phyloP scores from a whole-genome alignment of 257 asterid species.

The Gynochthodes officinalis region DNA sequence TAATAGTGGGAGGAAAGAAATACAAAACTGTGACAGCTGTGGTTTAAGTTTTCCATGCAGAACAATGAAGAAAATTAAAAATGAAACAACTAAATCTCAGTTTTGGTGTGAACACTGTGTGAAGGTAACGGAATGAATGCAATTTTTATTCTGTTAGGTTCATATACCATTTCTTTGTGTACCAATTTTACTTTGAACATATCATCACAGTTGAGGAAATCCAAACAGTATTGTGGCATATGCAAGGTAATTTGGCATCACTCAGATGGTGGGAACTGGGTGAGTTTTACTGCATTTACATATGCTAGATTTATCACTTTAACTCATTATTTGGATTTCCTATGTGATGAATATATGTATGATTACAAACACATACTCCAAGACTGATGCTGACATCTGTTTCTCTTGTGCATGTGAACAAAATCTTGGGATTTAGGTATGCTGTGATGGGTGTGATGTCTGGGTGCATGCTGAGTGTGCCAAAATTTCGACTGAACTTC shows the following conservation, averaged over 20 bases:
- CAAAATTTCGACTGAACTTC: slow-evolving; percentile 40
- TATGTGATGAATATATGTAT: neutral
- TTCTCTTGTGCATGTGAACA: neutral
- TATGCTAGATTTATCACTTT: neutral
- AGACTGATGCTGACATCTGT: neutral
- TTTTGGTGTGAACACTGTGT: slow-evolving; percentile 74
- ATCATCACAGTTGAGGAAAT: slow-evolving; percentile 53
- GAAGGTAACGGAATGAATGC: slow-evolving; percentile 44
- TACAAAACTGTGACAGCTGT: slow-evolving; percentile 71
- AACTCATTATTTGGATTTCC: neutral
- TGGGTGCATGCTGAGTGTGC: slow-evolving; percentile 99
- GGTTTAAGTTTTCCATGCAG: slow-evolving; percentile 54
- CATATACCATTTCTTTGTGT: neutral
- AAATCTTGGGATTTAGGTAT: slow-evolving; percentile 44
- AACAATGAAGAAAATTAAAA: slow-evolving; percentile 63
- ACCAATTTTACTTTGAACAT: neutral
- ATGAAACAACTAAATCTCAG: slow-evolving; percentile 34
- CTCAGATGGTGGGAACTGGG: slow-evolving; percentile 98
- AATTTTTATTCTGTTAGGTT: neutral
- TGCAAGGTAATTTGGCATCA: slow-evolving; percentile 92
- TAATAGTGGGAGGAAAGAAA: slow-evolving; percentile 41
- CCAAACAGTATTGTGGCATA: slow-evolving; percentile 85
- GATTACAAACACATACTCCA: neutral
- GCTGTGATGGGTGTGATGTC: slow-evolving; percentile 88
- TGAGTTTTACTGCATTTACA: slow-evolving; percentile 36